These are phyloP conservation scores for Mycena capillaripes DNA, from an alignment of 768 basidiomycete genomes.

Conservation along the genomic window DNA sequence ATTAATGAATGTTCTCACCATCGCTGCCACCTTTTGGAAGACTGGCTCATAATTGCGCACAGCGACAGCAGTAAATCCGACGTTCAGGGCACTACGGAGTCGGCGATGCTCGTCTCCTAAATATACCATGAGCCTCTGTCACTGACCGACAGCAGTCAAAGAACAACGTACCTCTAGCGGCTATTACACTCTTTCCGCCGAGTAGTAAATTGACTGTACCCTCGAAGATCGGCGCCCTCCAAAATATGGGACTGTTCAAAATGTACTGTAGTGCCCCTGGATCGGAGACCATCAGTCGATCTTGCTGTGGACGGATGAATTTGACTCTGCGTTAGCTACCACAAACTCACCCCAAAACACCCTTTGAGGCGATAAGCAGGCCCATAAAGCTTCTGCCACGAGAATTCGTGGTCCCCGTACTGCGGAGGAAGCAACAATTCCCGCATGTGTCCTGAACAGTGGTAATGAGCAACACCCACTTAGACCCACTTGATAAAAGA, in stretches of 20 bases:
- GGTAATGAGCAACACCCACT: too few species aligned
- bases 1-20: not conserved
- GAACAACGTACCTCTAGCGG: not conserved
- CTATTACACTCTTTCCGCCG: not conserved
- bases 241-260: not conserved
- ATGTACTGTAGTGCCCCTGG: not conserved
- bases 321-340: not conserved
- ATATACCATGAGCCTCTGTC: not conserved
- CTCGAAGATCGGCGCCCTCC: not conserved
- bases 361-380: conserved; percentile 2
- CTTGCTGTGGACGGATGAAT: not conserved
- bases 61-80: not conserved
- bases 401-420: conserved; percentile 12
- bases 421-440: not conserved
- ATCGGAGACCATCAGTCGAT: conserved; percentile 5
- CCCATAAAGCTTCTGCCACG: not conserved
- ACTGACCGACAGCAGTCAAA: too few species aligned
- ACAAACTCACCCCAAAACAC: conserved; percentile 4
- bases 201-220: not conserved
- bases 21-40: not conserved
- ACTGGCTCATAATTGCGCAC: not conserved
- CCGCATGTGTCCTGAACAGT: conserved; percentile 4
- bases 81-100: not conserved
- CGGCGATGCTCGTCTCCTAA: not conserved
- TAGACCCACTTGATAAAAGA: too few species aligned